Percentiles rank a stretch among this genome's conserved stretches.
These are phyloP conservation scores for Heliocybe sulcata DNA, from an alignment of 1,284 basidiomycete species.

Conservation along the genomic window DNA sequence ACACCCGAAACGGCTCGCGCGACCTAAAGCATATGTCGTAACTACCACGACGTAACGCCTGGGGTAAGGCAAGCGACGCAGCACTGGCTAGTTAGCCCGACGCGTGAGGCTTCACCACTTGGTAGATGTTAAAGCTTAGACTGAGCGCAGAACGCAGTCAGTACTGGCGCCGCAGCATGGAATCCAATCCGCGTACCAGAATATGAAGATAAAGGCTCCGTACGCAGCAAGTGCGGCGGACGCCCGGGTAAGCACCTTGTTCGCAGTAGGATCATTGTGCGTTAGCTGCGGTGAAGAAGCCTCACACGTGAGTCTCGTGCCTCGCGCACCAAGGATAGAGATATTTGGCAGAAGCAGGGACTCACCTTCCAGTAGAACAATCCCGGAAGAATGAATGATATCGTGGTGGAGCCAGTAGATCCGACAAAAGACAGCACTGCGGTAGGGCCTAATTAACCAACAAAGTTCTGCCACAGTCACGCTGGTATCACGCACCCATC, in stretches of 20 bases:
- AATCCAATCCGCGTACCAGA: constrained; percentile 58
- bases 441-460: not conserved
- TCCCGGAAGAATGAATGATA: constrained; percentile 96
- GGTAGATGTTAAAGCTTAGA: constrained; percentile 71
- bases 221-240: constrained; percentile 70
- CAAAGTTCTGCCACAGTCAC: not conserved
- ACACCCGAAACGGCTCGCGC: not conserved
- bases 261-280: constrained; percentile 53
- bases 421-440: constrained; percentile 94
- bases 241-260: constrained; percentile 48
- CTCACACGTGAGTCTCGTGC: not conserved
- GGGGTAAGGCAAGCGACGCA: not conserved
- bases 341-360: constrained; percentile 7
- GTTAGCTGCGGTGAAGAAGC: constrained; percentile 51
- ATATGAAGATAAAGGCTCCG: constrained; percentile 77
- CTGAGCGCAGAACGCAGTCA: constrained; percentile 27
- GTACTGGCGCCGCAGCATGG: not conserved
- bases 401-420: constrained; percentile 92
- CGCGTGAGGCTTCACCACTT: constrained; percentile 27
- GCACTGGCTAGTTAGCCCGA: not conserved
- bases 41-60: not conserved
- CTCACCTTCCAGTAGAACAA: constrained; percentile 76
- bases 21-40: not conserved
- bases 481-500: constrained; percentile 50
- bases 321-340: no score